Evolutionary conservation across 352 stramenopile species (phyloP).

Genomic region (Elongisporangium undulatum): DNA sequence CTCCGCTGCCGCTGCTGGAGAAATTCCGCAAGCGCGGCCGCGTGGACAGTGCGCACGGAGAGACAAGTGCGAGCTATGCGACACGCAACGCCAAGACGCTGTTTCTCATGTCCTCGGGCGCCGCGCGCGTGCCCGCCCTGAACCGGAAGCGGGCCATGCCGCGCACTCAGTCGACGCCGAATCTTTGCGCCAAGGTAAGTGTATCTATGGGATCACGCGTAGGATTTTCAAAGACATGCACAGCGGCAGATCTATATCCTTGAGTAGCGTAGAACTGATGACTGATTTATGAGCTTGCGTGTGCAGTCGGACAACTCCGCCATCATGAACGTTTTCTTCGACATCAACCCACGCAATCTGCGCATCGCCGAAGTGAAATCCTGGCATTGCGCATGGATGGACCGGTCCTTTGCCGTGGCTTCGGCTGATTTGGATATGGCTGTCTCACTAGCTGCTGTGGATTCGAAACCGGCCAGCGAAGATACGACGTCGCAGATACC

Average conservation of each 20-base stretch:
- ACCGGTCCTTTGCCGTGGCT: constrained; percentile 21
- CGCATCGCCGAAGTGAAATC: constrained; percentile 80
- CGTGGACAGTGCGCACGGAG: constrained; percentile 40
- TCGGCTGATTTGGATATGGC: background rate
- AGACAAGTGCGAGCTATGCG: constrained; percentile 24
- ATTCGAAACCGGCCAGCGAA: background rate
- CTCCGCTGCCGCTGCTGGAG: constrained; percentile 26
- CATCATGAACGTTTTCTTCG: constrained; percentile 72
- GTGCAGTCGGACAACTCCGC: constrained; percentile 35
- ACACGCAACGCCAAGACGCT: constrained; percentile 7
- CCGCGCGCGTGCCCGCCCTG: constrained; percentile 1
- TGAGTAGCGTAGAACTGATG: background rate
- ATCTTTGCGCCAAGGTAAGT: constrained; percentile 13
- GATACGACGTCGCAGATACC: background rate
- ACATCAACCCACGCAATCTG: constrained; percentile 74
- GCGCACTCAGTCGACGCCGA: constrained; percentile 22
- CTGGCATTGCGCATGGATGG: constrained; percentile 76
- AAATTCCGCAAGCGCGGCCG: constrained; percentile 56
- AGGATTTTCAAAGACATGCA: background rate
- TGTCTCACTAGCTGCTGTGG: background rate
- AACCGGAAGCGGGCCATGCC: constrained; percentile 6
- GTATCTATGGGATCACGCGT: background rate
- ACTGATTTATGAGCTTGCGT: background rate
- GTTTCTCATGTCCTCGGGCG: constrained; percentile 5
- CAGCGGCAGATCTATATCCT: too few relatives aligned